A percentile compares a stretch with the other conserved stretches of the same genome.
Evolutionary conservation across 1,284 basidiomycete species (phyloP).

Genomic region (Malassezia equina): DNA sequence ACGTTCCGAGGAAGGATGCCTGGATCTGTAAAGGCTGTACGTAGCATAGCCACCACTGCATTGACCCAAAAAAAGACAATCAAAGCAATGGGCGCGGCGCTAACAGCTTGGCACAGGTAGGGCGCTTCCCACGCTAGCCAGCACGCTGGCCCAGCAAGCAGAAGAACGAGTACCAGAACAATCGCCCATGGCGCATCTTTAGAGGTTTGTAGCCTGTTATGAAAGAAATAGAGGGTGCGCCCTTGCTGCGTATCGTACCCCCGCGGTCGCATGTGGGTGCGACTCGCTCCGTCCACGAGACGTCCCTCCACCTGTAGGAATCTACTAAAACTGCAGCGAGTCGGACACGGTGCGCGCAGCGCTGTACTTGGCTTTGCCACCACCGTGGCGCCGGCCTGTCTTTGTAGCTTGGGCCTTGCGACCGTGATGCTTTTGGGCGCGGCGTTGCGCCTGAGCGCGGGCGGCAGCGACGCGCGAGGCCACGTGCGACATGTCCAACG

Average conservation of each 20-base stretch:
- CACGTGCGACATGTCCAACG: slow-evolving; percentile 22
- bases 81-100: slow-evolving; percentile 29
- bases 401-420: slow-evolving; percentile 27
- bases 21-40: slow-evolving; percentile 40
- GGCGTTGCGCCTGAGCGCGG: slow-evolving; percentile 23
- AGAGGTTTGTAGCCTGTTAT: neutral
- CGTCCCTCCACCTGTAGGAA: neutral
- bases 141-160: slow-evolving; percentile 30
- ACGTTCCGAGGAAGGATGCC: slow-evolving; percentile 42
- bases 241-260: neutral
- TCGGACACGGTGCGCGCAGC: slow-evolving; percentile 2
- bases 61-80: slow-evolving; percentile 33
- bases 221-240: neutral
- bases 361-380: slow-evolving; percentile 53
- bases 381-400: slow-evolving; percentile 54
- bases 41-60: slow-evolving; percentile 30
- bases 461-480: slow-evolving; percentile 29
- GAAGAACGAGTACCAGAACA: slow-evolving; percentile 20
- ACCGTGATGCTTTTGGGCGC: slow-evolving; percentile 29
- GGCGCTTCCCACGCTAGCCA: slow-evolving; percentile 38
- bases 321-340: slow-evolving; percentile 7
- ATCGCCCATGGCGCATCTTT: slow-evolving; percentile 15
- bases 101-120: slow-evolving; percentile 28
- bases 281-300: neutral
- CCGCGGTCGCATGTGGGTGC: neutral